These are phyloP conservation scores for Nigrospora oryzae DNA, from an alignment of 2,329 filamentous ascomycete genomes.

Conservation along the genomic window DNA sequence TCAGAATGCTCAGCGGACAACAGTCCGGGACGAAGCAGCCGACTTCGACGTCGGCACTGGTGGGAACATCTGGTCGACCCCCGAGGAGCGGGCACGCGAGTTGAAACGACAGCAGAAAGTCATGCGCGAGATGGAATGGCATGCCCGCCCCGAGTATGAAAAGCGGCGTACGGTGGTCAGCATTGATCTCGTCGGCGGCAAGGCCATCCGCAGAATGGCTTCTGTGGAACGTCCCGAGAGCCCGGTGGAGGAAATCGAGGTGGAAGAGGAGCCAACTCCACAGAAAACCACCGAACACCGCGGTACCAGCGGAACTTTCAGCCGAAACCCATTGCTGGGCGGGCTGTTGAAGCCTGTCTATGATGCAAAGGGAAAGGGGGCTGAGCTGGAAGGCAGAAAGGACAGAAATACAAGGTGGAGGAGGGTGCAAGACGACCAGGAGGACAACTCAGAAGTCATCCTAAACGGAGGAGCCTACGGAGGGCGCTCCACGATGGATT, in stretches of 20 bases:
- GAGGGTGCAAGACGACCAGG: conserved; percentile 51
- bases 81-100: conserved; percentile 73
- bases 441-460: conserved; percentile 51
- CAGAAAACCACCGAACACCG: conserved; percentile 26
- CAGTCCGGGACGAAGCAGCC: conserved; percentile 75
- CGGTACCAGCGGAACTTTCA: conserved; percentile 50
- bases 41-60: conserved; percentile 47
- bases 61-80: conserved; percentile 75
- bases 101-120: conserved; percentile 80
- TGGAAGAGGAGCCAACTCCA: conserved; percentile 8
- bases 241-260: conserved; percentile 34
- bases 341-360: conserved; percentile 57
- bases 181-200: conserved; percentile 72
- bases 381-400: conserved; percentile 30
- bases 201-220: conserved; percentile 65
- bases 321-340: conserved; percentile 58
- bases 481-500: conserved; percentile 11
- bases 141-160: conserved; percentile 77
- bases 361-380: conserved; percentile 43
- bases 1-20: conserved; percentile 76
- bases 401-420: conserved; percentile 42
- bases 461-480: conserved; percentile 48
- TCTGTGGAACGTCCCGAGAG: conserved; percentile 49
- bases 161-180: conserved; percentile 78
- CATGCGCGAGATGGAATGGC: conserved; percentile 80